These are phyloP conservation scores for Apophysomyces sp. DNA, from an alignment of 371 early-diverging fungal genomes.

Conservation along the genomic window DNA sequence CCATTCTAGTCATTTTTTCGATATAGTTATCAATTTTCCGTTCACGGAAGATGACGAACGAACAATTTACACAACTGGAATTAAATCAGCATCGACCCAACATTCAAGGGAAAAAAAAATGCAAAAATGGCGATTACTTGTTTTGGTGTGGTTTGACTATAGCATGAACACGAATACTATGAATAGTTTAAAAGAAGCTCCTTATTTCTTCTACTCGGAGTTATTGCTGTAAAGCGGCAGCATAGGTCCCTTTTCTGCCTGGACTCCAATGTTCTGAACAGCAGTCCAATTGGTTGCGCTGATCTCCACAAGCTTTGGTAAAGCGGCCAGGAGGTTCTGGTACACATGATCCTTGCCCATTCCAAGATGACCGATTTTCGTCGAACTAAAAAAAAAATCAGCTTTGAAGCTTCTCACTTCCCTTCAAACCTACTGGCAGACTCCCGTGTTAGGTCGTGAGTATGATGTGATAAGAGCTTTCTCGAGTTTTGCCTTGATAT, in stretches of 20 bases:
- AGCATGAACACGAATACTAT: neutral
- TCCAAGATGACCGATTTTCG: conserved; percentile 62
- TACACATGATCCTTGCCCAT: conserved; percentile 34
- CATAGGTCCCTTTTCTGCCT: neutral
- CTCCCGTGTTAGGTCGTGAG: conserved; percentile 59
- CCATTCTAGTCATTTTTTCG: too few relatives aligned
- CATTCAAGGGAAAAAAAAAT: too few relatives aligned
- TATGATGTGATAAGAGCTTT: conserved; percentile 67
- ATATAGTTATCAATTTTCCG: too few relatives aligned
- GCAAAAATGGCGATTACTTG: neutral
- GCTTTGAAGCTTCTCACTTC: too few relatives aligned
- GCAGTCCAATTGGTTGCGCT: conserved; percentile 66
- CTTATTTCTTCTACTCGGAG: neutral
- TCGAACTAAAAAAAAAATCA: conserved; percentile 30
- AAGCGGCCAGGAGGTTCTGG: neutral
- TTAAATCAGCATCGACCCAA: too few relatives aligned
- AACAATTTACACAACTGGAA: too few relatives aligned
- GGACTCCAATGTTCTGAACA: conserved; percentile 19
- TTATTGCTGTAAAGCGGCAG: neutral
- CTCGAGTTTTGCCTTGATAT: conserved; percentile 60
- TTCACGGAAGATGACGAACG: too few relatives aligned
- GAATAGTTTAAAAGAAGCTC: neutral
- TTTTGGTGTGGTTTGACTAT: neutral
- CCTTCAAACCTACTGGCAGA: conserved; percentile 52
- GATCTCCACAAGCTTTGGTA: conserved; percentile 33